These are phyloP conservation scores for Aphanocladium album DNA, from an alignment of 2,329 filamentous ascomycete genomes.

Conservation along the genomic window DNA sequence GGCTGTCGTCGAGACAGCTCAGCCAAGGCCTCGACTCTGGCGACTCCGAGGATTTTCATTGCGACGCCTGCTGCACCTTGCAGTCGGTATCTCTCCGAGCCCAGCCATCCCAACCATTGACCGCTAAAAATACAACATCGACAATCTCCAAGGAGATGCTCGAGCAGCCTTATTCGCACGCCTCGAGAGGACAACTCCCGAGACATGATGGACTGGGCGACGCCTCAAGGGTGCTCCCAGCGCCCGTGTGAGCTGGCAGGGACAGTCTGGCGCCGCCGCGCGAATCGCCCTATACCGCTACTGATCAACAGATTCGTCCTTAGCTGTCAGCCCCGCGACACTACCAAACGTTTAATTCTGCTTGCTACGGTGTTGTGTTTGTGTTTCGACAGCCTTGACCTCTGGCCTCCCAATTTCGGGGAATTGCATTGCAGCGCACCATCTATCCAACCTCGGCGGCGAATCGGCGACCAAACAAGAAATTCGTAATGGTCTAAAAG, in stretches of 20 bases:
- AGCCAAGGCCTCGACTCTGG: conserved; percentile 4
- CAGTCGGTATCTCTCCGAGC: conserved; percentile 10
- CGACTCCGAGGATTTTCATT: background rate
- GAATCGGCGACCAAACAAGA: conserved; percentile 6
- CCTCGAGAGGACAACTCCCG: background rate
- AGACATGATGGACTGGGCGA: background rate
- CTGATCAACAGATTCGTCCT: background rate
- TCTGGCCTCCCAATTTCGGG: background rate
- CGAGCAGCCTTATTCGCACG: background rate
- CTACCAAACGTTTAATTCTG: background rate
- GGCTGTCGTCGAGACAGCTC: conserved; percentile 11
- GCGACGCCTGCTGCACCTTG: background rate
- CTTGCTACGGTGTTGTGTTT: background rate
- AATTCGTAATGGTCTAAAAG: conserved; percentile 1
- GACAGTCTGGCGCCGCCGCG: background rate
- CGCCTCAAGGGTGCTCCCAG: background rate
- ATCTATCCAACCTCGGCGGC: background rate
- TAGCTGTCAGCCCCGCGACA: background rate
- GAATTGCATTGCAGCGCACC: background rate
- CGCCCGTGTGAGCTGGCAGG: background rate
- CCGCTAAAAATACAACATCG: background rate
- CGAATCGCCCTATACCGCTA: background rate
- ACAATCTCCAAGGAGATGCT: background rate
- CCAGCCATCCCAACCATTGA: background rate
- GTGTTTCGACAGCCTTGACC: background rate